Conservation (phyloP, 2,329 filamentous ascomycete genomes). For the Chrysoporthe deuterocubensis region DNA sequence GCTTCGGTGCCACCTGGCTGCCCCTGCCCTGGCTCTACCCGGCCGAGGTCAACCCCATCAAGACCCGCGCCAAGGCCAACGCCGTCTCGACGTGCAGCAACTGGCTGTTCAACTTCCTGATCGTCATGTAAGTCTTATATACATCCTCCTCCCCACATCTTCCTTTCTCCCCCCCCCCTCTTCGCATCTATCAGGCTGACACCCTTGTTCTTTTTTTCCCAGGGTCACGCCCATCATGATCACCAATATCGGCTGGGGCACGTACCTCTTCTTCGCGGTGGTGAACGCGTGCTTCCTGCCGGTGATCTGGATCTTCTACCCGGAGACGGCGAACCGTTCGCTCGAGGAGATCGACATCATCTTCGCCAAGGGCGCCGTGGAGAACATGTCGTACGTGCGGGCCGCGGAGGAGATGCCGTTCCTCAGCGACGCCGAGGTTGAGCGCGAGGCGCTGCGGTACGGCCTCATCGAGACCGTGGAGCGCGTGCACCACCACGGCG, state of each 20-base stretch:
- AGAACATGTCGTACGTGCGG: slow-evolving; percentile 63
- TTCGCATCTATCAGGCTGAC: not conserved
- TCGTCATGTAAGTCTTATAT: slow-evolving; percentile 54
- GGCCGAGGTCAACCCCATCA: slow-evolving; percentile 63
- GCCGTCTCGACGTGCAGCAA: slow-evolving; percentile 65
- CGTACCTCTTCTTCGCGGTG: slow-evolving; percentile 60
- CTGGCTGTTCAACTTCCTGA: slow-evolving; percentile 66
- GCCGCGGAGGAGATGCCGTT: slow-evolving; percentile 61
- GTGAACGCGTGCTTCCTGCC: slow-evolving; percentile 57
- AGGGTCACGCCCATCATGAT: slow-evolving; percentile 64
- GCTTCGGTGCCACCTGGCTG: slow-evolving; percentile 47
- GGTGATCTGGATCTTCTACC: slow-evolving; percentile 56
- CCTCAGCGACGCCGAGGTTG: slow-evolving; percentile 55
- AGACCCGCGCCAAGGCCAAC: slow-evolving; percentile 65
- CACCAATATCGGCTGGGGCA: slow-evolving; percentile 54
- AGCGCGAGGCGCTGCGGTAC: slow-evolving; percentile 48
- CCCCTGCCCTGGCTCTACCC: slow-evolving; percentile 67
- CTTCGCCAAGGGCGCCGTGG: slow-evolving; percentile 57
- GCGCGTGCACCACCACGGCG: slow-evolving; percentile 23
- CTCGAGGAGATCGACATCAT: slow-evolving; percentile 74
- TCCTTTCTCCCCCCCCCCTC: slow-evolving; percentile 44
- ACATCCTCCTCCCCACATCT: slow-evolving; percentile 36
- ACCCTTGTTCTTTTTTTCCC: not conserved
- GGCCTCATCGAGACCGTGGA: slow-evolving; percentile 35
- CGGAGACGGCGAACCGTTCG: slow-evolving; percentile 57